Evolutionary conservation across 352 stramenopile species (phyloP), one percentile per base, ranked within the genome.

Genomic region (Blastocystis sp.): DNA sequence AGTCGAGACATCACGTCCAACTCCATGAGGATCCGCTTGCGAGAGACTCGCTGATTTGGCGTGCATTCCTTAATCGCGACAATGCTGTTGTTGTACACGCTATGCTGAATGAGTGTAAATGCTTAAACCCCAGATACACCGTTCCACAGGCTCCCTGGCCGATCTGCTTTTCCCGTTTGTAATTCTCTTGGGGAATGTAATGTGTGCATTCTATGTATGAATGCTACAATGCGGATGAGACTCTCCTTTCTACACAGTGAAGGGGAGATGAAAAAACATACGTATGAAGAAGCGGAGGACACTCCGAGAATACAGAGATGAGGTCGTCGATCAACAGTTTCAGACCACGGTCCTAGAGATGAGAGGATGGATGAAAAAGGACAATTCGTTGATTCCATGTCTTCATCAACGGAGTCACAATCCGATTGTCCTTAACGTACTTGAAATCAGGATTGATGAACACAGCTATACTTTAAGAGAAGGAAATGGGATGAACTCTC

Each of bases 21-120:
- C 38, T 81, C 71, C 1, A 28, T 7, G 21, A 81, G 56, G 28
- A 74, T 53, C 14, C 5, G 21, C 4, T 3, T n/a, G 9, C 62
- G 40, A 7, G 11, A 17, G 9, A 40, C 62, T 23, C 66, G 14
- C 4, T 40, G 40, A 2, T 52, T n/a, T 11, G 43, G 45, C 2
- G n/a, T 40, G 71, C 14, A 67, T 53, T 81, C 28, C 52, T 81
- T 81, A 34, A 81, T 81, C 52, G 71, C 71, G 11, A 81, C 52
- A 9, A 40, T 0, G 2, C 45, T 21, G 17, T 43, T 2, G 43
- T 81, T 81, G 59, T 81, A 81, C 10, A 64, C 23, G 14, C 71
- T 74, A 41, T 9, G 2, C 23, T 34, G 28, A 34, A 19, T 38
- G 19, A 74, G 7, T 43, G 7, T 41, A 7, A 74, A 38, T 52